Base-by-base conservation (phyloP, 768 basidiomycete genomes). In the Podaxis sp. region DNA sequence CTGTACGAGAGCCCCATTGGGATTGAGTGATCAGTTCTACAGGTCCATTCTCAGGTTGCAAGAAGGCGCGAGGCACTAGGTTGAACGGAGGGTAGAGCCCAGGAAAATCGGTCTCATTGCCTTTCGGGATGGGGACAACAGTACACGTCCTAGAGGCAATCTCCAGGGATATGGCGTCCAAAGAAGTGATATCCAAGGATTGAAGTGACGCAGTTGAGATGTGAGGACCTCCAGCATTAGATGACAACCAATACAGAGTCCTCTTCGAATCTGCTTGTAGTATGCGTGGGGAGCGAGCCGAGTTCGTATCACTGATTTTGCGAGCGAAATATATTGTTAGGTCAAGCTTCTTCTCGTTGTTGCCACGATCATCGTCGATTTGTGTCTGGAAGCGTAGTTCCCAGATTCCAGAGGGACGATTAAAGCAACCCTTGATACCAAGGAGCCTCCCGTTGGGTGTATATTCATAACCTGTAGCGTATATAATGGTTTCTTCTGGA, bases 381-480 rank as follows among this genome's bases (percentile, higher is more conserved):
- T 64, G 62, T 52, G 52, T 42, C 17, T 64, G 40, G 52, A 69
- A 48, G n/a, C 63, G 38, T 30, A 90, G 68, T 38, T 80, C 77
- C 84, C 84, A 90, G 30, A 90, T 82, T 0, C 82, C 79, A 3
- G 79, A 72, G 0, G 84, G 83, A 1, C 87, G 80, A 66, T 90
- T 91, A 65, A 77, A 79, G 69, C 89, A 90, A 3, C 75, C 75
- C 63, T 81, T 84, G 62, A 86, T 70, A 0, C 89, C 89, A 15
- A 91, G 75, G 15, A 85, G 66, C 46, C 85, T 82, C 4, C 82
- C 84, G 57, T 90, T 88, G 0, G 70, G 68, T 1, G 84, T 82
- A 48, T 80, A 77, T 53, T 88, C 84, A 68, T 87, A 89, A 0
- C 87, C 89, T 0, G 86, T 87, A 0, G 84, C 85, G 59, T 83